These are phyloP conservation scores for Trifolium subterraneum DNA, from an alignment of 306 rosid genomes.

Conservation along the genomic window DNA sequence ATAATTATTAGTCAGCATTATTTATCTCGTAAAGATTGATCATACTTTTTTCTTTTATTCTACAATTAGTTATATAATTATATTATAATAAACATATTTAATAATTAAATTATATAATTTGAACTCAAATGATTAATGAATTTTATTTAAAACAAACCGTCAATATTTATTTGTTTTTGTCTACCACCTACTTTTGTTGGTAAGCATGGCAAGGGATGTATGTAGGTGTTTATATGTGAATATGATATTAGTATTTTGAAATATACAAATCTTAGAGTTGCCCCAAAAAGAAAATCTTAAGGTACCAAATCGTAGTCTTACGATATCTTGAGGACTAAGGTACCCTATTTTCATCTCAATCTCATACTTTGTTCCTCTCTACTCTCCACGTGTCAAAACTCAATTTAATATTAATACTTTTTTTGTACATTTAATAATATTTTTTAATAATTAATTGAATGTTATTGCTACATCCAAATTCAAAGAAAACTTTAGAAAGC, in stretches of 20 bases:
- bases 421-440: too few relatives aligned
- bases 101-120: too few relatives aligned
- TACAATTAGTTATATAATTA: too few relatives aligned
- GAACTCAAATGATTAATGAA: too few relatives aligned
- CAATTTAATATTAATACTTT: too few relatives aligned
- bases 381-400: slow-evolving; percentile 42
- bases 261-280: neutral
- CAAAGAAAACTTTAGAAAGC: neutral
- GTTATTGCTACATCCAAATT: neutral
- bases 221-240: neutral
- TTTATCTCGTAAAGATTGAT: too few relatives aligned
- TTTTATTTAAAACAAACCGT: too few relatives aligned
- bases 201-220: neutral
- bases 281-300: neutral
- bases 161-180: too few relatives aligned
- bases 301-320: neutral
- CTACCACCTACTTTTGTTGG: neutral
- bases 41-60: too few relatives aligned
- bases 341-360: neutral
- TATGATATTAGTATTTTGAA: neutral
- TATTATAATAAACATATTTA: too few relatives aligned
- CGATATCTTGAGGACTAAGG: neutral
- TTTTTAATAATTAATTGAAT: neutral
- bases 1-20: too few relatives aligned
- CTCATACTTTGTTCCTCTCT: neutral